Conservation (phyloP, 345 rosid species). For the Salix koriyanagi region DNA sequence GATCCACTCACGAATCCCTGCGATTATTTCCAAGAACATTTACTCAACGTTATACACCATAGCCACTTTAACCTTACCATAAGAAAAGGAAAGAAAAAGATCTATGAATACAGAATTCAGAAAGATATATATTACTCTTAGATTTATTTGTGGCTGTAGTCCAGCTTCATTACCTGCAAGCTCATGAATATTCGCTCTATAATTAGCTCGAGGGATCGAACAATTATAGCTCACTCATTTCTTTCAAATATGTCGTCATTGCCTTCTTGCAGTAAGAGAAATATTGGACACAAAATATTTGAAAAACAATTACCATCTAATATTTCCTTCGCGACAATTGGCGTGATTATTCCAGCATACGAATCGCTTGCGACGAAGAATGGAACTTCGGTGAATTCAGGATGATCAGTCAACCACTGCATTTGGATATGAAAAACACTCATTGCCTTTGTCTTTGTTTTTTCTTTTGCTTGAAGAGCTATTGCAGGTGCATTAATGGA, state of each 20-base stretch:
- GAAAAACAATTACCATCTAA: slow-evolving; percentile 8
- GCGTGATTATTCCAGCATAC: slow-evolving; percentile 15
- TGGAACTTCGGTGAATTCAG: slow-evolving; percentile 4
- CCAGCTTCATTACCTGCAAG: slow-evolving; percentile 17
- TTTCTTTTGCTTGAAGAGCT: too few species aligned
- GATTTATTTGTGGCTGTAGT: slow-evolving; percentile 5
- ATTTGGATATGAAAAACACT: background rate
- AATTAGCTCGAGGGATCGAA: background rate
- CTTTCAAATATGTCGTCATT: background rate
- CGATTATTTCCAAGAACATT: background rate
- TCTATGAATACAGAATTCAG: background rate
- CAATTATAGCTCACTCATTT: background rate
- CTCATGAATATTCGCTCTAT: background rate
- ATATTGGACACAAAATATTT: background rate
- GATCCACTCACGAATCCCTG: slow-evolving; percentile 15
- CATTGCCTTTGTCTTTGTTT: background rate
- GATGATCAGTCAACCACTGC: slow-evolving; percentile 23
- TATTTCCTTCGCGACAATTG: slow-evolving; percentile 7
- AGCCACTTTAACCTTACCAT: background rate
- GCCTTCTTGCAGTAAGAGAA: too few species aligned
- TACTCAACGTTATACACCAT: background rate
- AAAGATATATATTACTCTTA: background rate
- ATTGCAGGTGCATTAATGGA: background rate
- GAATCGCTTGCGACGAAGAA: slow-evolving; percentile 18
- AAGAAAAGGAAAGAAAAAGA: background rate